phyloP scores from a whole-genome alignment of 1,139 yeast species.

The Magnusiomyces ingens region DNA sequence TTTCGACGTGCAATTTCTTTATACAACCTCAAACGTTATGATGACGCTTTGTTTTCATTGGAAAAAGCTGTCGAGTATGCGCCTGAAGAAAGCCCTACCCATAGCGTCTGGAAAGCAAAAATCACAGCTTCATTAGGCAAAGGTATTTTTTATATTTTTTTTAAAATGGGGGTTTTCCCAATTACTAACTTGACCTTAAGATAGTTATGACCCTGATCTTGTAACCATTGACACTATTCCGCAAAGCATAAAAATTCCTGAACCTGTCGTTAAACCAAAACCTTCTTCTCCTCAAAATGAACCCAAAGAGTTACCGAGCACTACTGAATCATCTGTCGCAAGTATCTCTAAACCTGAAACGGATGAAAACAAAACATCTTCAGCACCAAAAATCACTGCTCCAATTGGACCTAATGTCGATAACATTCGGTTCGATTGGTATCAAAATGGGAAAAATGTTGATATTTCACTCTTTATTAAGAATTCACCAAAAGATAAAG shows the following conservation, averaged over 20 bases:
- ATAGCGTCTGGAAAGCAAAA: conserved; percentile 23
- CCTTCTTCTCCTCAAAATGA: conserved; percentile 7
- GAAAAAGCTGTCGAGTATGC: conserved; percentile 46
- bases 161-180: not conserved
- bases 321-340: conserved; percentile 13
- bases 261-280: not conserved
- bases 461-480: conserved; percentile 70
- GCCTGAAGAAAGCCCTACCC: conserved; percentile 18
- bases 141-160: not conserved
- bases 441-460: conserved; percentile 52
- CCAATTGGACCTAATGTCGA: conserved; percentile 17
- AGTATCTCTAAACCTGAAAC: not conserved
- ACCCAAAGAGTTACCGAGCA: not conserved
- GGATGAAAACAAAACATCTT: not conserved
- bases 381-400: not conserved
- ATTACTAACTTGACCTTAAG: conserved; percentile 16
- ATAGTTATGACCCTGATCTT: conserved; percentile 13
- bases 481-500: conserved; percentile 45
- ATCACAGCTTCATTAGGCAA: conserved; percentile 4
- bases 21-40: conserved; percentile 70
- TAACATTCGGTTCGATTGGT: conserved; percentile 70
- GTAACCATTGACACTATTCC: conserved; percentile 23
- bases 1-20: conserved; percentile 43
- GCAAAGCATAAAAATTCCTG: not conserved
- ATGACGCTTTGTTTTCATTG: conserved; percentile 62